Evolutionary conservation across 1,284 basidiomycete species (phyloP).

Genomic region (Ceratobasidium sp.): DNA sequence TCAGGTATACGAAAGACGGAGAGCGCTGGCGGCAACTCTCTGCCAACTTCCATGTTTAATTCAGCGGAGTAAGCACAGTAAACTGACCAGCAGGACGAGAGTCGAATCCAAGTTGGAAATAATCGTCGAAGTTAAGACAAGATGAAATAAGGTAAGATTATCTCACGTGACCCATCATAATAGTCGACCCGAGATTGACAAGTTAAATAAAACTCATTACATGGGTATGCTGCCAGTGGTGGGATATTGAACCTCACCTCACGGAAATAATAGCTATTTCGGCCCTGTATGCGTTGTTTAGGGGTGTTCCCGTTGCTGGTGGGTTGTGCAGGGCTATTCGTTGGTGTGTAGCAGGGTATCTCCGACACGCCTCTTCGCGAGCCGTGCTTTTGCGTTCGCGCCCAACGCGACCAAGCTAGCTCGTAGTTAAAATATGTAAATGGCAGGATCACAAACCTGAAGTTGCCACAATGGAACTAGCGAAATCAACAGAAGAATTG

Average conservation of each 20-base stretch:
- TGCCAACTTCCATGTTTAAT: no score
- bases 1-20: no score
- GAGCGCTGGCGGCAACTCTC: no score
- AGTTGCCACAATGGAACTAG: conserved; percentile 27
- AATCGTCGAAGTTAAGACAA: no score
- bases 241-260: conserved; percentile 40
- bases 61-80: no score
- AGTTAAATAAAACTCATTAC: not conserved
- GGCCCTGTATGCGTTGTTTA: conserved; percentile 55
- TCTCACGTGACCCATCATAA: no score
- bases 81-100: no score
- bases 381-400: conserved; percentile 53
- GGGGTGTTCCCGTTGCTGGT: conserved; percentile 57
- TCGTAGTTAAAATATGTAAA: conserved; percentile 47
- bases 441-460: conserved; percentile 54
- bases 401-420: conserved; percentile 54
- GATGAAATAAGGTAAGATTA: no score
- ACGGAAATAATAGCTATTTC: conserved; percentile 30
- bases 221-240: not conserved
- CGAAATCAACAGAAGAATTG: not conserved
- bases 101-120: no score
- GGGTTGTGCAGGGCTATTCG: not conserved
- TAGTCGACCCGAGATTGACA: conserved; percentile 49
- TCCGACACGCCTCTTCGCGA: conserved; percentile 44
- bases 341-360: no score